These are phyloP conservation scores for Candida sanyaensis DNA, from an alignment of 1,139 yeast genomes.

Conservation along the genomic window DNA sequence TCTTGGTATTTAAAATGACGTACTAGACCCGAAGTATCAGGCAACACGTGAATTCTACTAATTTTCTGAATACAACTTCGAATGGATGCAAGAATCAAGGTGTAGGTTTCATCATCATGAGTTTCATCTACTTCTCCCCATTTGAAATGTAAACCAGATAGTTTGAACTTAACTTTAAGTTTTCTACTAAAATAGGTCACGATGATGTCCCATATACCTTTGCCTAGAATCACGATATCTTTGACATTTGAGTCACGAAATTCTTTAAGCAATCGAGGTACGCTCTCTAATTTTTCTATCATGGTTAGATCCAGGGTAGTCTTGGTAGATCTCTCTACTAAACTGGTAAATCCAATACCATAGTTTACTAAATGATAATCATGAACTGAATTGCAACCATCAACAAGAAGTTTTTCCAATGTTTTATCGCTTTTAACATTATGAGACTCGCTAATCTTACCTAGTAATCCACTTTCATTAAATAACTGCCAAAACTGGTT, in stretches of 20 bases:
- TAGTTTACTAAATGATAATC: constrained; percentile 50
- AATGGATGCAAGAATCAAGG: constrained; percentile 19
- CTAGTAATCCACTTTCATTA: constrained; percentile 51
- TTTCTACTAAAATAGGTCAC: constrained; percentile 29
- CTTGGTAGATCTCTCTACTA: constrained; percentile 65
- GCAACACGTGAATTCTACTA: constrained; percentile 54
- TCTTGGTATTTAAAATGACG: neutral
- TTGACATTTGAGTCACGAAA: constrained; percentile 33
- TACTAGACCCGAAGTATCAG: constrained; percentile 79
- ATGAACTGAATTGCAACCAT: constrained; percentile 48
- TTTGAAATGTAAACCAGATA: constrained; percentile 26
- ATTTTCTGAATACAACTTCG: constrained; percentile 11
- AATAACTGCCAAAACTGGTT: constrained; percentile 72
- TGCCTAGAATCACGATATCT: constrained; percentile 64
- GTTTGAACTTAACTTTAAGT: constrained; percentile 16
- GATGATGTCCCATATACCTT: constrained; percentile 76
- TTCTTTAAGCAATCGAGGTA: constrained; percentile 52
- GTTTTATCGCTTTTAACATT: neutral
- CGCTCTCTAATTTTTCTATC: constrained; percentile 57
- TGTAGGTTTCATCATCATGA: constrained; percentile 16
- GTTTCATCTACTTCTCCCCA: constrained; percentile 54
- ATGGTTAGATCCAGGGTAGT: constrained; percentile 56
- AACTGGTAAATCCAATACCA: constrained; percentile 70
- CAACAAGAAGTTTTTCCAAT: constrained; percentile 3
- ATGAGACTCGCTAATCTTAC: constrained; percentile 17